These are phyloP conservation scores for Lactarius vividus DNA, from an alignment of 768 basidiomycete genomes.

Conservation along the genomic window DNA sequence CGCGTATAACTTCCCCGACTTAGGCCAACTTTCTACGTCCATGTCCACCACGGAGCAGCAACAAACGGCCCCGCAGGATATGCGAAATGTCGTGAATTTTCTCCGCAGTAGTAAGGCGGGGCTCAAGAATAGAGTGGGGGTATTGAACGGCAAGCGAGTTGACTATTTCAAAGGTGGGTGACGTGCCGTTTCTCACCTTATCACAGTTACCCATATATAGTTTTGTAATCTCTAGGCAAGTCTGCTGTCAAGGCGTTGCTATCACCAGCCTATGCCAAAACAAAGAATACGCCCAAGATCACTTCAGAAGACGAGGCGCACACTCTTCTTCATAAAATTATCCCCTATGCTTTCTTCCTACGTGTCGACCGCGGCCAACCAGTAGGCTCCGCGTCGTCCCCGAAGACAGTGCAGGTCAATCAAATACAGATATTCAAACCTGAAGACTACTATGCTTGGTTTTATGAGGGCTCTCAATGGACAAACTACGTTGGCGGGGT, in stretches of 20 bases:
- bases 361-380: slow-evolving; percentile 77
- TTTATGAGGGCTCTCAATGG: slow-evolving; percentile 93
- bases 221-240: slow-evolving; percentile 59
- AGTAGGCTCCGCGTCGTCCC: slow-evolving; percentile 65
- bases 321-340: slow-evolving; percentile 60
- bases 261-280: slow-evolving; percentile 88
- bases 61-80: slow-evolving; percentile 71
- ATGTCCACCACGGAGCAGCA: slow-evolving; percentile 66
- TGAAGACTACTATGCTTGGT: slow-evolving; percentile 93
- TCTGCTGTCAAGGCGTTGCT: slow-evolving; percentile 89
- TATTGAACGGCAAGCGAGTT: slow-evolving; percentile 88
- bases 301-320: slow-evolving; percentile 74
- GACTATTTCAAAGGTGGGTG: slow-evolving; percentile 97
- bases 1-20: neutral
- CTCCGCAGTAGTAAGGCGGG: slow-evolving; percentile 83
- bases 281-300: slow-evolving; percentile 74
- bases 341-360: slow-evolving; percentile 89
- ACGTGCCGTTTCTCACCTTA: neutral
- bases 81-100: slow-evolving; percentile 82
- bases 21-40: neutral
- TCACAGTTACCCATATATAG: slow-evolving; percentile 17
- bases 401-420: slow-evolving; percentile 76
- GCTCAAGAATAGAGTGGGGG: slow-evolving; percentile 85
- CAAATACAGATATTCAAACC: slow-evolving; percentile 76
- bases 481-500: slow-evolving; percentile 88